These are phyloP conservation scores for Hypoxylon sp. DNA, from an alignment of 2,329 filamentous ascomycete species.

Conservation along the genomic window DNA sequence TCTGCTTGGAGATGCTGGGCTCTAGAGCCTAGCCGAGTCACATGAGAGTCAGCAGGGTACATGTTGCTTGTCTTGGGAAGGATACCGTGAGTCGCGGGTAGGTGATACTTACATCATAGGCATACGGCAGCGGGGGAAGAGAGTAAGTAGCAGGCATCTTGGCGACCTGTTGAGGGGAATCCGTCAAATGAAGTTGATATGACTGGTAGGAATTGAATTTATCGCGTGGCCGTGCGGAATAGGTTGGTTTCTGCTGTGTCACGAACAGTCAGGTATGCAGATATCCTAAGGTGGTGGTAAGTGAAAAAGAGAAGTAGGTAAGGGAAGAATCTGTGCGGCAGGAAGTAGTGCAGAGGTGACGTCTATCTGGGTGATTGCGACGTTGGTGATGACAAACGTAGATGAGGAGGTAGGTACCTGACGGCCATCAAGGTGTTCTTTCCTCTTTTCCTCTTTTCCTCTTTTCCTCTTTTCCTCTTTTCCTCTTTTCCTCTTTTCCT, in stretches of 20 bases:
- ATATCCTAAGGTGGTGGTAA: neutral
- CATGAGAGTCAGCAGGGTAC: constrained; percentile 12
- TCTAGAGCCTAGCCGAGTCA: constrained; percentile 65
- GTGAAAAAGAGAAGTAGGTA: neutral
- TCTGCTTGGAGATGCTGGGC: constrained; percentile 77
- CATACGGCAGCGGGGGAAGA: constrained; percentile 73
- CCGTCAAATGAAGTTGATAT: neutral
- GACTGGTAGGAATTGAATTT: neutral
- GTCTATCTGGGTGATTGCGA: too few species aligned
- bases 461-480: constrained; percentile 9
- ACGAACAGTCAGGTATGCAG: neutral
- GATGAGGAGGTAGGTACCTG: constrained; percentile 4
- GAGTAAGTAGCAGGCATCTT: constrained; percentile 60
- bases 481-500: constrained; percentile 13
- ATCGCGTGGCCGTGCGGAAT: too few species aligned
- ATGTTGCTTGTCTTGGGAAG: constrained; percentile 1
- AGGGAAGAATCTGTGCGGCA: too few species aligned
- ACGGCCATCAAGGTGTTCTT: constrained; percentile 32
- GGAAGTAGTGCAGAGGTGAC: neutral
- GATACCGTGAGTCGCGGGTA: neutral
- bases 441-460: constrained; percentile 14
- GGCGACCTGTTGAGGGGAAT: neutral
- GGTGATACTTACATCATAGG: constrained; percentile 69
- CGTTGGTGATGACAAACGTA: constrained; percentile 22
- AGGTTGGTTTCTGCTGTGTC: neutral